A percentile compares a stretch with the other conserved stretches of the same genome.
Evolutionary conservation across 2,329 filamentous ascomycete genomes (phyloP).

Genomic region (Colletotrichum sidae): DNA sequence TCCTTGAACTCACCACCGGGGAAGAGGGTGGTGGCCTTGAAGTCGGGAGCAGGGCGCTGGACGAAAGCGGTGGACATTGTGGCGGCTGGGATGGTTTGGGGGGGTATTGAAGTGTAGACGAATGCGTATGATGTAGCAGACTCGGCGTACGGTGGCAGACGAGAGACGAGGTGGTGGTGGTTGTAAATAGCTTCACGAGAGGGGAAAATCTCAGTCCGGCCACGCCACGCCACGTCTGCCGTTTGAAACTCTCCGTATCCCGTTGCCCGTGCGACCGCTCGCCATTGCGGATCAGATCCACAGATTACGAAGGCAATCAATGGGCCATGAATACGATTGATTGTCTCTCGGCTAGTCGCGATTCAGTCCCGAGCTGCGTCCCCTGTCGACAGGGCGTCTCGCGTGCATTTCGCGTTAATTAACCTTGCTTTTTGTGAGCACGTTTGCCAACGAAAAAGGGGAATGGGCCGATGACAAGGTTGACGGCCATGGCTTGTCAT

Average conservation of each 20-base stretch:
- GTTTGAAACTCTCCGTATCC: constrained; percentile 2
- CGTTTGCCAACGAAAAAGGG: background rate
- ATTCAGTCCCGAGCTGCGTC: constrained; percentile 14
- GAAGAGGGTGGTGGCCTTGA: constrained; percentile 62
- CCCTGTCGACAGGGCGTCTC: constrained; percentile 1
- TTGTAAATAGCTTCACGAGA: constrained; percentile 3
- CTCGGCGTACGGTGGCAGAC: too few relatives aligned
- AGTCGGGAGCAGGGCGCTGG: constrained; percentile 60
- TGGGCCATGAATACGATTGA: background rate
- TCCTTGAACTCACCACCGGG: constrained; percentile 61
- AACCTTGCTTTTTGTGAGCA: constrained; percentile 2
- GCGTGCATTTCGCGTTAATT: constrained; percentile 13
- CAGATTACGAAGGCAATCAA: constrained; percentile 2
- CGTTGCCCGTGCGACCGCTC: constrained; percentile 22
- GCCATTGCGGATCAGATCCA: constrained; percentile 24
- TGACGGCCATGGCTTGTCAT: too few relatives aligned
- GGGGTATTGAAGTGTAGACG: background rate
- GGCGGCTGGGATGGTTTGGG: constrained; percentile 5
- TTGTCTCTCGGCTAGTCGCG: constrained; percentile 15
- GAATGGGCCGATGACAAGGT: too few relatives aligned
- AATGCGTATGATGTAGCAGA: background rate
- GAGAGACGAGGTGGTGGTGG: constrained; percentile 1
- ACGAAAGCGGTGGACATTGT: constrained; percentile 60
- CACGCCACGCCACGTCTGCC: constrained; percentile 10
- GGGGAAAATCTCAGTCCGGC: constrained; percentile 12